Evolutionary conservation across 2,329 filamentous ascomycete species (phyloP).

Genomic region (Fusarium sublunatum): DNA sequence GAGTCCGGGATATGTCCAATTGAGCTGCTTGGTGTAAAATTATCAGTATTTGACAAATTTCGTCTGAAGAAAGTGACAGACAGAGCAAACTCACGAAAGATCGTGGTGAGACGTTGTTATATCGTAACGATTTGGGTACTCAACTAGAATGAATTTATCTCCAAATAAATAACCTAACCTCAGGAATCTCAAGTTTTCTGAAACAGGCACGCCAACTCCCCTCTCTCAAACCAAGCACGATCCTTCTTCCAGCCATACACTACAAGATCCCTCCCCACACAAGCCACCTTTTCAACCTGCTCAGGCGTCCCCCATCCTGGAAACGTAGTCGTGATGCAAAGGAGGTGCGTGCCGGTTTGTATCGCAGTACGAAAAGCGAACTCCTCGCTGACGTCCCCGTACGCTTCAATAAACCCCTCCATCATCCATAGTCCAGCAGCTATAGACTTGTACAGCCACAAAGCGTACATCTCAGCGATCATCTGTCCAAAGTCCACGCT

Average conservation of each 20-base stretch:
- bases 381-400: background rate
- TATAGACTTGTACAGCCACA: conserved; percentile 12
- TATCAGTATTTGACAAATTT: no score
- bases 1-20: no score
- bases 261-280: conserved; percentile 6
- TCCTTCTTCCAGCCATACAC: conserved; percentile 9
- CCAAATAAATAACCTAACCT: background rate
- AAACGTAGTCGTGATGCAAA: conserved; percentile 8
- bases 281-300: background rate
- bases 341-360: conserved; percentile 1
- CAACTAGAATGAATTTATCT: background rate
- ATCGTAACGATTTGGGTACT: no score
- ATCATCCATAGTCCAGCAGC: conserved; percentile 6
- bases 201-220: conserved; percentile 1
- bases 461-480: conserved; percentile 17
- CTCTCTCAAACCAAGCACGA: background rate
- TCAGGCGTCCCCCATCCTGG: conserved; percentile 1
- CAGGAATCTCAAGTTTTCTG: background rate
- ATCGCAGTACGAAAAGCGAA: conserved; percentile 6
- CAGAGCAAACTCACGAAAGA: no score
- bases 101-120: no score
- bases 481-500: conserved; percentile 9
- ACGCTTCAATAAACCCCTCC: conserved; percentile 3
- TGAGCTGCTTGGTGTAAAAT: no score
- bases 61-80: no score